These are phyloP conservation scores for Pythium pectinolyticum DNA, from an alignment of 352 stramenopile genomes.

Conservation along the genomic window DNA sequence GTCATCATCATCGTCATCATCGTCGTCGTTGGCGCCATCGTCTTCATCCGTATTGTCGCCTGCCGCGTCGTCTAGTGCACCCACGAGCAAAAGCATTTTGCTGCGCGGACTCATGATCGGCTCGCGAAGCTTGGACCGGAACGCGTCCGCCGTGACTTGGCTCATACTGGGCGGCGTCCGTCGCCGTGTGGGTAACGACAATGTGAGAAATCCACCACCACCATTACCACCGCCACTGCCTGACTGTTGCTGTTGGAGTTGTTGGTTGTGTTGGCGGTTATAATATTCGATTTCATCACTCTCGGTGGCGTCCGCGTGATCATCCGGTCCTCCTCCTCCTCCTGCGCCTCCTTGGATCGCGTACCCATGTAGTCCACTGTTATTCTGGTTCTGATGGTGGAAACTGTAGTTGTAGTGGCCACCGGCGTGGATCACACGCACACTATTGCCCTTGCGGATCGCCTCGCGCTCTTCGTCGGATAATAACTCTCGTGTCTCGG, in stretches of 20 bases:
- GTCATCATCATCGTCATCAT: conserved; percentile 9
- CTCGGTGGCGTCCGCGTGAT: conserved; percentile 25
- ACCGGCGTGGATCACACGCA: conserved; percentile 21
- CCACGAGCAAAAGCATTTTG: conserved; percentile 61
- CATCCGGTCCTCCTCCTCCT: too few relatives aligned
- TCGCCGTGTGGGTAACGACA: conserved; percentile 12
- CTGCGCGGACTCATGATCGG: conserved; percentile 65
- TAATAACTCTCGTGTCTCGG: conserved; percentile 28
- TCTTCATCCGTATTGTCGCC: neutral
- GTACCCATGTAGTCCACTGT: conserved; percentile 15
- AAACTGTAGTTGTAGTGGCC: conserved; percentile 10
- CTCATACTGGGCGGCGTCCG: conserved; percentile 38
- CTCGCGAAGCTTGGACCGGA: conserved; percentile 68
- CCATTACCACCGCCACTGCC: too few relatives aligned
- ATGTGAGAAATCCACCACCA: neutral
- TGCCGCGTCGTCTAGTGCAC: too few relatives aligned
- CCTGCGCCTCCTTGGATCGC: conserved; percentile 5
- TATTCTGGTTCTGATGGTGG: conserved; percentile 13
- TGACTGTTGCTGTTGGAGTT: too few relatives aligned
- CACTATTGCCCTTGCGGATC: conserved; percentile 26
- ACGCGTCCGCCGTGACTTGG: conserved; percentile 60
- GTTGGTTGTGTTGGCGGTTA: conserved; percentile 15
- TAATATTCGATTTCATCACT: conserved; percentile 32
- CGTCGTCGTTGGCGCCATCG: conserved; percentile 9
- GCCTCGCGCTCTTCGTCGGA: conserved; percentile 31